Evolutionary conservation across 208 protist species (phyloP).

Genomic region (Trichomonas gallinae): DNA sequence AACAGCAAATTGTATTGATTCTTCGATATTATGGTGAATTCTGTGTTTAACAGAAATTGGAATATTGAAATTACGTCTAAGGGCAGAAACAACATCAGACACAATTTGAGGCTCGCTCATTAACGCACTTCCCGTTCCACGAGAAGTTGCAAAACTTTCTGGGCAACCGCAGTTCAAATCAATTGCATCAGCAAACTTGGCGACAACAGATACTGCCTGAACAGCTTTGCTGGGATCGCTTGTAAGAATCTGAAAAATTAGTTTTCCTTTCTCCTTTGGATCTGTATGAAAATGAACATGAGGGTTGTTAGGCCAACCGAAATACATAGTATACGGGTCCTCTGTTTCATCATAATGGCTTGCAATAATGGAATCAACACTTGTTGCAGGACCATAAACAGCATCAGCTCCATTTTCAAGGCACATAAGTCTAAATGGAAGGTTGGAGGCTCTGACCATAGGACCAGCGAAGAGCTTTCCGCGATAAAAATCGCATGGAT

Average conservation of each 20-base stretch:
- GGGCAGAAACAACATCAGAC: not conserved
- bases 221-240: not conserved
- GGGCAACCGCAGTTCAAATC: not conserved
- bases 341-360: not conserved
- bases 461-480: not conserved
- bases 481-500: not conserved
- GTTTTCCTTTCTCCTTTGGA: not conserved
- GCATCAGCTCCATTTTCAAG: slow-evolving; percentile 5
- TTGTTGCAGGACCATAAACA: not conserved
- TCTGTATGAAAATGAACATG: not conserved
- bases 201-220: not conserved
- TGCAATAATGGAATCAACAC: not conserved
- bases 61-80: not conserved
- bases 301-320: not conserved
- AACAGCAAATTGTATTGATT: slow-evolving; percentile 22
- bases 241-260: not conserved
- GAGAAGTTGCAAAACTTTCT: not conserved
- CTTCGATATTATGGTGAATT: not conserved
- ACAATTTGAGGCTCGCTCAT: not conserved
- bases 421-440: not conserved
- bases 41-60: slow-evolving; percentile 19
- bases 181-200: not conserved
- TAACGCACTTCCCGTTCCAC: not conserved
- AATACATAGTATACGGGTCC: not conserved
- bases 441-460: not conserved